Percentiles rank a stretch among this genome's conserved stretches.
Conservation (phyloP, 2,329 filamentous ascomycete species). For the Talaromyces albobiverticillius region DNA sequence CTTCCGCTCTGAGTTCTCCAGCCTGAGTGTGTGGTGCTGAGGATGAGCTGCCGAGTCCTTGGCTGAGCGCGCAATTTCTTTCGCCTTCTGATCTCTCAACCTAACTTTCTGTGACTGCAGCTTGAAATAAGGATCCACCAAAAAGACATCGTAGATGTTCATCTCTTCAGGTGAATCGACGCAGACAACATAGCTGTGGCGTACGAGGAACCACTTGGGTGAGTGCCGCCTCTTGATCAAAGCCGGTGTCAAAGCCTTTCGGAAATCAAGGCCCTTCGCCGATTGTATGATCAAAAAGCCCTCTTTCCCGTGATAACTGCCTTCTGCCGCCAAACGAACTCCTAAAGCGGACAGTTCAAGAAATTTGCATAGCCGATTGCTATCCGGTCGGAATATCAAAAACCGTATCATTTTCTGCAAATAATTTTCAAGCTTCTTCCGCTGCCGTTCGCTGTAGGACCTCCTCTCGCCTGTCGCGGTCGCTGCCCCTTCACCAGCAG, state of each 20-base stretch:
- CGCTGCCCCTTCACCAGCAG: slow-evolving; percentile 32
- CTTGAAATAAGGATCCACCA: slow-evolving; percentile 86
- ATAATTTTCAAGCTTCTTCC: slow-evolving; percentile 83
- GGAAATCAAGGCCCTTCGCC: slow-evolving; percentile 81
- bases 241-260: slow-evolving; percentile 72
- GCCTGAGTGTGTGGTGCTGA: slow-evolving; percentile 79
- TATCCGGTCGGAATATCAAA: slow-evolving; percentile 94
- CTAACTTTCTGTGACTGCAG: slow-evolving; percentile 69
- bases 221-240: slow-evolving; percentile 79
- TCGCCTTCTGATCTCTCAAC: slow-evolving; percentile 49
- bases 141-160: slow-evolving; percentile 97
- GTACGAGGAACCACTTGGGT: slow-evolving; percentile 96
- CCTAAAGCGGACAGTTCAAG: slow-evolving; percentile 91
- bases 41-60: slow-evolving; percentile 59
- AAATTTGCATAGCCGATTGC: slow-evolving; percentile 93
- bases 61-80: slow-evolving; percentile 63
- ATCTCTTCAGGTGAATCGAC: slow-evolving; percentile 98
- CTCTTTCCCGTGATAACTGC: slow-evolving; percentile 96
- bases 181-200: slow-evolving; percentile 95
- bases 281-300: slow-evolving; percentile 91
- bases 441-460: slow-evolving; percentile 74
- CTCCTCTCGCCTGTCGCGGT: slow-evolving; percentile 49
- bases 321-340: slow-evolving; percentile 88
- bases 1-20: slow-evolving; percentile 90
- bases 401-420: slow-evolving; percentile 91